Evolutionary conservation across 331 rosid species (phyloP), one percentile per base, ranked within the genome.

Genomic region (Acacia concinna): DNA sequence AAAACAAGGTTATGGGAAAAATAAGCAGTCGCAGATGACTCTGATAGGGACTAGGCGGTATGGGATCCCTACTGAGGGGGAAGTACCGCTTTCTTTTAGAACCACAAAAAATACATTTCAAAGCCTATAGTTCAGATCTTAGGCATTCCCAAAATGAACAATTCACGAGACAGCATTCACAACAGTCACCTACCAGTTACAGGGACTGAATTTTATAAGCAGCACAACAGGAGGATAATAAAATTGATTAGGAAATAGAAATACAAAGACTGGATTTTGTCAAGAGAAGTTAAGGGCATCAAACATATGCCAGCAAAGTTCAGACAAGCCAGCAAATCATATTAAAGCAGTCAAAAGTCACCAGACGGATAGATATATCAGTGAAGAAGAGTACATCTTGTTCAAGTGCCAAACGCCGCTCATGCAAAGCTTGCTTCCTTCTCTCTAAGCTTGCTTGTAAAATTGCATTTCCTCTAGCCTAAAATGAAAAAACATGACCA

Each of bases 401-500:
- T 70, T 96, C 99, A 79, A 96, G 97, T 71, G 98, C 98, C 89
- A 96, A 78, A 67, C 98, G 98, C 74, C 98, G 88, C 86, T 96
- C 99, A 77, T 96, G 99, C 92, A 96, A 84, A 85, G 98, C 99
- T 83, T 96, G 99, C 87, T 96, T 96, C 87, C 98, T 91, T 91
- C 99, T 90, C 84, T 96, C 99, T 81, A 93, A 88, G 90, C 99
- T 93, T 80, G 98, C 99, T 86, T 93, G 99, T 88, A 96, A 85
- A 87, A 93, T 89, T 69, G 97, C 99, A 84, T 96, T 96, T 86
- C 97, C 99, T 86, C 99, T 91, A 65, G 99, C 97, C 99, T 96
- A 75, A 56, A 85, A 81, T 65, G 31, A 65, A 65, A 59, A 65
- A 74, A 66, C 57, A 78, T 31, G 70, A 44, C 12, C 69, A 79